Evolutionary conservation across 176 grass and related monocot species (phyloP).

Genomic region (Zizania latifolia): DNA sequence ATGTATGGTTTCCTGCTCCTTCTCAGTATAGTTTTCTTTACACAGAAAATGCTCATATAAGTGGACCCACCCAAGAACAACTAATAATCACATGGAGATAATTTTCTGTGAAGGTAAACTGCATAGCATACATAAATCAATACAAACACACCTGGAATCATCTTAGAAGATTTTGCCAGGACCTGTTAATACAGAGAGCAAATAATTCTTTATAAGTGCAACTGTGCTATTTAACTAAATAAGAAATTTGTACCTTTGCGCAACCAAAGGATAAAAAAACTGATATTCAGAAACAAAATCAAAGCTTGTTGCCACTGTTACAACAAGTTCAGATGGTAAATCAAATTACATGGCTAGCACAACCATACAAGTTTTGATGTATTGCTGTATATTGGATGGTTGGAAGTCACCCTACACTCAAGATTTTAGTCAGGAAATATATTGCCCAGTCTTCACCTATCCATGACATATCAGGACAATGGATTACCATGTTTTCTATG

Average conservation of each 20-base stretch:
- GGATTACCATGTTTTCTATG: neutral
- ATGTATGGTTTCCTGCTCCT: neutral
- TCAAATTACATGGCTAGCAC: neutral
- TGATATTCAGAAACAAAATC: neutral
- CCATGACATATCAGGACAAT: neutral
- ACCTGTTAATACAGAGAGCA: slow-evolving; percentile 53
- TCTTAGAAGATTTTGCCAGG: slow-evolving; percentile 95
- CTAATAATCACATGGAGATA: neutral
- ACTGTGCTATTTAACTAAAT: neutral
- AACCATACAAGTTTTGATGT: neutral
- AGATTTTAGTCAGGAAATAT: neutral
- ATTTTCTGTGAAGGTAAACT: neutral
- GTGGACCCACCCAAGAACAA: neutral
- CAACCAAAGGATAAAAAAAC: neutral
- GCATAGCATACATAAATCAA: neutral
- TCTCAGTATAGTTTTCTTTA: neutral
- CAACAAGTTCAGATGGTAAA: neutral
- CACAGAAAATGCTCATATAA: neutral
- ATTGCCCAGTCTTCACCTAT: neutral
- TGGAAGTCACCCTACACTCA: neutral
- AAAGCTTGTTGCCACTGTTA: neutral
- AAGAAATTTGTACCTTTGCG: neutral
- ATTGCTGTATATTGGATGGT: neutral
- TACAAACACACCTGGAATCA: slow-evolving; percentile 84
- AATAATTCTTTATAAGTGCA: neutral